Percentiles rank a stretch among this genome's conserved stretches.
These are phyloP conservation scores for Acacia confusa DNA, from an alignment of 306 rosid species.

Conservation along the genomic window DNA sequence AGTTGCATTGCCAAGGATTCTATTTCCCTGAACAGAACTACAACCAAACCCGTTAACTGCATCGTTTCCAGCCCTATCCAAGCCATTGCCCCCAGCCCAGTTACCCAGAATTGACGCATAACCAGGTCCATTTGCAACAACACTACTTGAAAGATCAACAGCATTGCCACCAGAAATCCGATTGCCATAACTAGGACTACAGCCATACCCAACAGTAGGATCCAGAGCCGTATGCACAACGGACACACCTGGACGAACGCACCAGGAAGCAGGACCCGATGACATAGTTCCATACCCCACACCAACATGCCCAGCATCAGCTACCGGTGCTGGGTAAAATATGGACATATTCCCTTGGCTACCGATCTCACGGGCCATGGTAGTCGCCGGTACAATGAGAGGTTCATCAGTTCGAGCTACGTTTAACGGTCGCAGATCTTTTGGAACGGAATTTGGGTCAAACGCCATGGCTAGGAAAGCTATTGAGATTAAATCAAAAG, in stretches of 20 bases:
- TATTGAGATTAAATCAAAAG: background rate
- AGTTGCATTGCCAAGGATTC: conserved; percentile 41
- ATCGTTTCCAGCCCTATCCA: conserved; percentile 54
- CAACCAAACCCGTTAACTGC: conserved; percentile 33
- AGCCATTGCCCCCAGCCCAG: conserved; percentile 33
- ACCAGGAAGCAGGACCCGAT: conserved; percentile 54
- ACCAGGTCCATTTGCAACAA: conserved; percentile 33
- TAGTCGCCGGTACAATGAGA: conserved; percentile 43
- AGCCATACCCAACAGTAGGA: conserved; percentile 52
- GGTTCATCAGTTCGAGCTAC: conserved; percentile 67
- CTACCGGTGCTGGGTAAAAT: conserved; percentile 37
- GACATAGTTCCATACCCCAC: conserved; percentile 62
- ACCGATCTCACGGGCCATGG: conserved; percentile 38
- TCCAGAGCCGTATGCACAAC: conserved; percentile 43
- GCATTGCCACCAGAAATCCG: conserved; percentile 47
- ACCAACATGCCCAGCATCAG: conserved; percentile 60
- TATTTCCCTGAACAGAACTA: conserved; percentile 36
- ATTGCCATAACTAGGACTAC: conserved; percentile 39
- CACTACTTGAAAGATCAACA: conserved; percentile 44
- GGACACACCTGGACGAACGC: conserved; percentile 46
- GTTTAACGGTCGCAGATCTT: conserved; percentile 61
- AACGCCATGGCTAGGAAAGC: conserved; percentile 60
- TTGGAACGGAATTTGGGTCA: conserved; percentile 64
- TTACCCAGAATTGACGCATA: conserved; percentile 49
- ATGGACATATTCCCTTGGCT: conserved; percentile 46